A percentile compares a stretch with the other conserved stretches of the same genome.
Evolutionary conservation across 2,329 filamentous ascomycete species (phyloP).

Genomic region (Elsinoe australis): DNA sequence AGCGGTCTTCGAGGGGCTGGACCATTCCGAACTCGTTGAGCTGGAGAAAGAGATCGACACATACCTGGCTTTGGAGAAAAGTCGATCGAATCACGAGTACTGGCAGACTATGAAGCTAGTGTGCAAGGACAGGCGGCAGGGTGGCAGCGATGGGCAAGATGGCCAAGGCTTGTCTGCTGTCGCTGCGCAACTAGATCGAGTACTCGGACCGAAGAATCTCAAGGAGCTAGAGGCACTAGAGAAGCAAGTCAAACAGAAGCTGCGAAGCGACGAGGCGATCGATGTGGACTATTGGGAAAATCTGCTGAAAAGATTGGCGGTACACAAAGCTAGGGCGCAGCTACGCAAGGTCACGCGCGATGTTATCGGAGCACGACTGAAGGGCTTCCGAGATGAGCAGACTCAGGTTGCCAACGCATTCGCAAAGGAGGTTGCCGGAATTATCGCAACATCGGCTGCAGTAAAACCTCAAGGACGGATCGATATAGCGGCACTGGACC

Average conservation of each 20-base stretch:
- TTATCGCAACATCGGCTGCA: not conserved
- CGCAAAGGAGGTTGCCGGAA: constrained; percentile 8
- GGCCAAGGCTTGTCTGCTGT: constrained; percentile 78
- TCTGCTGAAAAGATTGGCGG: constrained; percentile 69
- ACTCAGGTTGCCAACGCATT: constrained; percentile 55
- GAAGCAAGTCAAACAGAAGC: constrained; percentile 75
- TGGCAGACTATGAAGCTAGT: constrained; percentile 85
- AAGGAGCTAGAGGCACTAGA: constrained; percentile 83
- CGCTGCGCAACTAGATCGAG: constrained; percentile 75
- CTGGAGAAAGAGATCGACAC: constrained; percentile 74
- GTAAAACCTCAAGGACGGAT: not conserved
- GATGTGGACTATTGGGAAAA: constrained; percentile 98
- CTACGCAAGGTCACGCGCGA: constrained; percentile 69
- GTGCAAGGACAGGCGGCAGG: constrained; percentile 66
- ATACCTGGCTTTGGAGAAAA: constrained; percentile 74
- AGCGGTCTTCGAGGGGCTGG: constrained; percentile 67
- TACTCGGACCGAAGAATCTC: constrained; percentile 76
- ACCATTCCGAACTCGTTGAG: constrained; percentile 59
- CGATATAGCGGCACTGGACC: constrained; percentile 42
- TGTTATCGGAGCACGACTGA: constrained; percentile 62
- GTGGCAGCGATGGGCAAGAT: constrained; percentile 49
- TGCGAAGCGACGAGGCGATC: constrained; percentile 81
- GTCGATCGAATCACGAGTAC: constrained; percentile 70
- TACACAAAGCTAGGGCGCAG: constrained; percentile 89
- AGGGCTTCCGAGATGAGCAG: constrained; percentile 59